phyloP scores from a whole-genome alignment of 208 protist genomes.

The Trypanosoma caninum region DNA sequence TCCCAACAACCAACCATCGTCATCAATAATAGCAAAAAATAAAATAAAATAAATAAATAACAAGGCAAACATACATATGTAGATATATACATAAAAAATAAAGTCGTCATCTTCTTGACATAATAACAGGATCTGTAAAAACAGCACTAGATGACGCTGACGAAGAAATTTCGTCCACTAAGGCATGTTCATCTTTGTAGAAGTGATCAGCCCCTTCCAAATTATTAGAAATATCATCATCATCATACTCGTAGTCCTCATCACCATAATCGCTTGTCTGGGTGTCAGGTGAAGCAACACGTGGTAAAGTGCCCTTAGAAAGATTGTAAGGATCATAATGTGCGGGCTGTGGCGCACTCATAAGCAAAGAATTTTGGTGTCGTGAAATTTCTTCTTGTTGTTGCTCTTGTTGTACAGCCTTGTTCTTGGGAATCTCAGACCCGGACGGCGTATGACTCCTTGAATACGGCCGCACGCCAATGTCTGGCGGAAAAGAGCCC shows the following conservation, averaged over 20 bases:
- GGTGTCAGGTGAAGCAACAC: slow-evolving; percentile 1
- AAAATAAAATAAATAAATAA: too few species aligned
- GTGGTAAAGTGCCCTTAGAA: too few species aligned
- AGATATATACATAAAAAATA: too few species aligned
- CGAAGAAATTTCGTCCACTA: slow-evolving; percentile 18
- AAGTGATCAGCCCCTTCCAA: slow-evolving; percentile 49
- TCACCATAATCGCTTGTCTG: neutral
- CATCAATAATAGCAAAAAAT: too few species aligned
- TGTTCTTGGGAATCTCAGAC: neutral
- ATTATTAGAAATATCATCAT: slow-evolving; percentile 18
- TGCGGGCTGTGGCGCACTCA: neutral
- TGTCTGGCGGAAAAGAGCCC: slow-evolving; percentile 23
- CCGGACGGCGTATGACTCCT: neutral
- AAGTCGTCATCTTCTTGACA: too few species aligned
- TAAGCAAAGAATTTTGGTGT: too few species aligned
- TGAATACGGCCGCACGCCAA: slow-evolving; percentile 17
- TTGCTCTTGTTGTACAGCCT: neutral
- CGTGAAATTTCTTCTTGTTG: slow-evolving; percentile 17
- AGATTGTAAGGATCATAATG: slow-evolving; percentile 21
- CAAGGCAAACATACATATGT: too few species aligned
- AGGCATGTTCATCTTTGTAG: slow-evolving; percentile 26
- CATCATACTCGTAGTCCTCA: slow-evolving; percentile 13
- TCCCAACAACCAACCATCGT: too few species aligned
- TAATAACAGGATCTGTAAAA: slow-evolving; percentile 19
- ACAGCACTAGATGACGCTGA: slow-evolving; percentile 11